Evolutionary conservation across 345 rosid species (phyloP), one percentile per base, ranked within the genome.

Genomic region (Citrus reticulata): DNA sequence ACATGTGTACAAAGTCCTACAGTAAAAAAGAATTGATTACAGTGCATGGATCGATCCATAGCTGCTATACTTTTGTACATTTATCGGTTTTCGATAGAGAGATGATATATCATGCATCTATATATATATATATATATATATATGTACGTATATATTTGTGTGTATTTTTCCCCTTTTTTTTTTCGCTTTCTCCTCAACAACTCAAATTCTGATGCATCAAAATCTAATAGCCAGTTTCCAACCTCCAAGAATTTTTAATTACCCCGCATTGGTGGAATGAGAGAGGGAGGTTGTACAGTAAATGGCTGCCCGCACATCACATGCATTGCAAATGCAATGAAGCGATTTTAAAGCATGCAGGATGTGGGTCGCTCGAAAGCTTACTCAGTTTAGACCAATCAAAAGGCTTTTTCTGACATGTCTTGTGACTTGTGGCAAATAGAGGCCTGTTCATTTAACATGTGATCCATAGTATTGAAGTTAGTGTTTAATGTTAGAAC

Each of bases 41-140:
- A 63, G 20, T 27, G 8, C 9, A 29, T 27, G 13, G 13, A 63
- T 29, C 0, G 29, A 59, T 22, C 4, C 22, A 8, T 27, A 1
- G 67, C 37, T 63, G 67, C 67, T 63, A 29, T 14, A 2, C 35
- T 29, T 30, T 2, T 17, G 7, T 63, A 3, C 14, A 30, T 29
- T 27, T 63, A 39, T 63, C 37, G 4, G 30, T 14, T 63, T 19
- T 63, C 67, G 0, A 9, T 9, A 27, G 16, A 62, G 66, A 62
- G 27, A 27, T 27, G 66, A 62, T 62, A 30, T 5, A 25, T 3
- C 32, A 24, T 3, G 66, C 17, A 62, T 27, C 5, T 4, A 27
- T 11, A 2, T 3, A n/a, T n/a, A n/a, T n/a, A n/a, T n/a, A n/a
- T n/a, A 3, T 37, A 1, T 6, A 5, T 4, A 25, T 27, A 0